Evolutionary conservation across 2,329 filamentous ascomycete species (phyloP).

Genomic region (Colletotrichum liriopes): DNA sequence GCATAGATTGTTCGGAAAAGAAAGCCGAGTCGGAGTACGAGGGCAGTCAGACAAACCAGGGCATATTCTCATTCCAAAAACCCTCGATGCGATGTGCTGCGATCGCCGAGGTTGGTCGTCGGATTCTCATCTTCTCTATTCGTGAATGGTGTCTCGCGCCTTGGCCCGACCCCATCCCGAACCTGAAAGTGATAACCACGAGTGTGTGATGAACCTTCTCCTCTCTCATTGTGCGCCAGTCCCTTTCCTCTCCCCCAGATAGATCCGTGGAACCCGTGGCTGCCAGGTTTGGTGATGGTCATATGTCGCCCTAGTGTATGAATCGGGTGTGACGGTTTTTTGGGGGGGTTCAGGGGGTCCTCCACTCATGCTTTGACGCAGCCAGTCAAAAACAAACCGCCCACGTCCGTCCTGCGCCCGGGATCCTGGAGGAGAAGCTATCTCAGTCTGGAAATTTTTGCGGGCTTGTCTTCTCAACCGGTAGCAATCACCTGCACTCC

Average conservation of each 20-base stretch:
- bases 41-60: no score
- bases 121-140: neutral
- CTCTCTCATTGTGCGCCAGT: neutral
- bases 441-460: slow-evolving; percentile 39
- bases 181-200: neutral
- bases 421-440: slow-evolving; percentile 22
- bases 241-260: neutral
- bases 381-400: neutral
- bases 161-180: neutral
- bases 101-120: slow-evolving; percentile 16
- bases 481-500: neutral
- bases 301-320: slow-evolving; percentile 8
- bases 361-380: neutral
- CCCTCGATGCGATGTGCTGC: neutral
- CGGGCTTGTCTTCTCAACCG: slow-evolving; percentile 6
- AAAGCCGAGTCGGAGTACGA: no score
- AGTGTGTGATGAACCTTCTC: neutral
- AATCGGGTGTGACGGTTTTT: neutral
- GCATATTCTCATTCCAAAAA: neutral
- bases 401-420: slow-evolving; percentile 9
- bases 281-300: neutral
- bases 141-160: neutral
- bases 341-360: neutral
- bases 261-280: no score
- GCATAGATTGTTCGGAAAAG: neutral